Conservation (phyloP, 1,284 basidiomycete genomes). For the Exobasidium cylindrosporum region DNA sequence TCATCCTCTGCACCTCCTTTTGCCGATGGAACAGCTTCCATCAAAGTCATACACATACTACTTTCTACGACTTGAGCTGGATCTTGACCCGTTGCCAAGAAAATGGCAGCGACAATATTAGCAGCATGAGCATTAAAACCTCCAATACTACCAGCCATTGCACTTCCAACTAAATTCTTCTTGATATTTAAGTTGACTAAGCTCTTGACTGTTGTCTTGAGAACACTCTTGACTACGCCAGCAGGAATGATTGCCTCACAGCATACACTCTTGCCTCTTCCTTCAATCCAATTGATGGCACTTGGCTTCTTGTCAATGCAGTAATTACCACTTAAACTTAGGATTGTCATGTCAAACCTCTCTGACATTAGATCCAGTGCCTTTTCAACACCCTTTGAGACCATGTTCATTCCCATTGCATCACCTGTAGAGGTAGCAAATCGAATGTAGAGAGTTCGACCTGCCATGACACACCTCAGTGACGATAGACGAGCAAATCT, state of each 20-base stretch:
- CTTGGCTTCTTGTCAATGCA: conserved; percentile 99
- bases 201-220: conserved; percentile 91
- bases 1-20: conserved; percentile 69
- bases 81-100: conserved; percentile 95
- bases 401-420: conserved; percentile 99
- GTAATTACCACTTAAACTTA: conserved; percentile 94
- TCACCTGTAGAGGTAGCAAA: conserved; percentile 95
- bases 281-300: conserved; percentile 99
- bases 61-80: conserved; percentile 99
- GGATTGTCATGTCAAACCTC: conserved; percentile 80
- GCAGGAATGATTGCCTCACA: conserved; percentile 93
- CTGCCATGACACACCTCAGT: conserved; percentile 50
- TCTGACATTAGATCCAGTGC: conserved; percentile 75
- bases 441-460: conserved; percentile 79
- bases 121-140: conserved; percentile 99
- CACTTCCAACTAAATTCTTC: conserved; percentile 96
- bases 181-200: conserved; percentile 90
- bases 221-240: conserved; percentile 77
- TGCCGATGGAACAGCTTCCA: conserved; percentile 72
- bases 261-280: conserved; percentile 93
- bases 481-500: conserved; percentile 51
- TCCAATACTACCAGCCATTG: conserved; percentile 94
- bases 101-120: conserved; percentile 92
- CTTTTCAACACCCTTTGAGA: conserved; percentile 66
- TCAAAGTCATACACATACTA: conserved; percentile 95